Evolutionary conservation across 2,329 filamentous ascomycete species (phyloP), one percentile per base, ranked within the genome.

Genomic region (Exserohilum turcica): DNA sequence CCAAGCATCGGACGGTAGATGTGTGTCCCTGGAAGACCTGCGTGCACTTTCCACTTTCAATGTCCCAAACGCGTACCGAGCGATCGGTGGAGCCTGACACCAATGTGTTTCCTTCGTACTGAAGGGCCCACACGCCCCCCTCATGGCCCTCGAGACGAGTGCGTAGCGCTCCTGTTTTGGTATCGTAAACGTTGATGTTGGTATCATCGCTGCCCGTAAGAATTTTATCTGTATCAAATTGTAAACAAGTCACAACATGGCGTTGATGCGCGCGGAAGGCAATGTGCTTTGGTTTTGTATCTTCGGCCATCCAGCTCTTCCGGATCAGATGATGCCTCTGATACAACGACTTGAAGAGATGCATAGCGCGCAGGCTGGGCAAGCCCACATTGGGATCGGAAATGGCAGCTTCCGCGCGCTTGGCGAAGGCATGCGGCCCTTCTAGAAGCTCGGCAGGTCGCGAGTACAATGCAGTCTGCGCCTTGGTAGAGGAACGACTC

Each of bases 31-130:
- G 92, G 72, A 99, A 99, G 0, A 96, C 88, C 71, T 99, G 94
- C 9, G 92, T 93, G 74, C 93, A 97, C 39, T 90, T 84, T 0
- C 92, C 94, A 65, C 89, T 89, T 69, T 96, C 91, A 59, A 99
- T 97, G 71, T 99, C 93, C 94, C 94, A 99, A 0, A 99, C 93
- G n/a, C 94, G 87, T n/a, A 99, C 94, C 9, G 94, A 96, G 40
- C 94, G 84, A 75, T 99, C 94, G 0, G 94, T 99, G 6, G 92
- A 97, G 2, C 94, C 94, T 13, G 94, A 99, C 2, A 99, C 94
- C 16, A 99, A 79, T 13, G 90, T 91, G 70, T 97, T 97, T 44
- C 92, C 93, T 70, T 97, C 88, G 71, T 97, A 99, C 73, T 97
- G 92, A 47, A 99, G 78, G 27, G 94, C 94, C 94, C 94, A 99